phyloP scores from a whole-genome alignment of 2,329 filamentous ascomycete species.

The Alternaria tenuissima region DNA sequence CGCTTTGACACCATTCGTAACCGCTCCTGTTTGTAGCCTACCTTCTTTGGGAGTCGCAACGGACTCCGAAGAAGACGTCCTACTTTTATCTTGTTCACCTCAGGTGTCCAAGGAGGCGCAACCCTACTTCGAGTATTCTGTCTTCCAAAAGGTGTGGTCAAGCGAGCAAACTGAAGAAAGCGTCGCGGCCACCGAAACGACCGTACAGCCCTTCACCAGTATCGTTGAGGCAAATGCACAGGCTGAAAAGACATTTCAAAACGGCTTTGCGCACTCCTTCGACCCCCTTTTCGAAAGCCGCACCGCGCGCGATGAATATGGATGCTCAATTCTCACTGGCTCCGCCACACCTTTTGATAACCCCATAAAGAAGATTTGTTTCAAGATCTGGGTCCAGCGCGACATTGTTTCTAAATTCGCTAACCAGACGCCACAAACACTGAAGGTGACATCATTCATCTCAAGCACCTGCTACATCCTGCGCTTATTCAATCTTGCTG shows the following conservation, averaged over 20 bases:
- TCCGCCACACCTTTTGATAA: slow-evolving; percentile 21
- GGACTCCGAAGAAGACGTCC: neutral
- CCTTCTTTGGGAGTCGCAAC: neutral
- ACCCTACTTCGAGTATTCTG: slow-evolving; percentile 37
- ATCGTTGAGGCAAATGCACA: slow-evolving; percentile 29
- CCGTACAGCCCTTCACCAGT: slow-evolving; percentile 15
- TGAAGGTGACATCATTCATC: slow-evolving; percentile 20
- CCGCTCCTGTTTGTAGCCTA: neutral
- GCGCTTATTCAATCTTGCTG: slow-evolving; percentile 28
- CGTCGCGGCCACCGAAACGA: slow-evolving; percentile 7
- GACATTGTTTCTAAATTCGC: slow-evolving; percentile 20
- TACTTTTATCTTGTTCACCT: neutral
- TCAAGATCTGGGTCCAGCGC: slow-evolving; percentile 33
- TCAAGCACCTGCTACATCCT: slow-evolving; percentile 33
- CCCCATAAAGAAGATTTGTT: slow-evolving; percentile 10
- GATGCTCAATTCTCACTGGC: slow-evolving; percentile 14
- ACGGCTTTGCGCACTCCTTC: slow-evolving; percentile 5
- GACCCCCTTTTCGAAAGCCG: slow-evolving; percentile 12
- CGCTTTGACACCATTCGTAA: neutral
- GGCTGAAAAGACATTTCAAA: slow-evolving; percentile 19
- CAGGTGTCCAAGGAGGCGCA: slow-evolving; percentile 12
- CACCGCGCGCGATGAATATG: slow-evolving; percentile 19
- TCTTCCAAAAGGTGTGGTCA: slow-evolving; percentile 29
- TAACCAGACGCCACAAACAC: slow-evolving; percentile 8
- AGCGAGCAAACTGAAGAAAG: slow-evolving; percentile 5